Evolutionary conservation across 768 basidiomycete genomes (phyloP).

Genomic region (Boletales sp.): DNA sequence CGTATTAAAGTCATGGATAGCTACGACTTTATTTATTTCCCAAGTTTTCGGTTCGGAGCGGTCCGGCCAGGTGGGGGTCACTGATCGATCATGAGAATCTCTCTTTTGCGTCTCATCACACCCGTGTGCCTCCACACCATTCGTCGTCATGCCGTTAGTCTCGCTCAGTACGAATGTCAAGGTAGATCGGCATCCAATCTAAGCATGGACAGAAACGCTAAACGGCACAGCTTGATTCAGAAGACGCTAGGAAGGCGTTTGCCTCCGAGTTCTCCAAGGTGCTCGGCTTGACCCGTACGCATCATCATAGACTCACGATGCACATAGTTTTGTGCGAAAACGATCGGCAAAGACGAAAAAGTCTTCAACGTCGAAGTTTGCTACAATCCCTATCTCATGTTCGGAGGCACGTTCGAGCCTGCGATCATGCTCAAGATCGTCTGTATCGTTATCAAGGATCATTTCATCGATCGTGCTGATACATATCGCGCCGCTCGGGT

Average conservation of each 20-base stretch:
- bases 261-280: constrained; percentile 58
- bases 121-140: not conserved
- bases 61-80: too few species aligned
- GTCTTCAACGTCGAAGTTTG: constrained; percentile 53
- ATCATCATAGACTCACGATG: not conserved
- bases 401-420: constrained; percentile 61
- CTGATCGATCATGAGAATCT: too few species aligned
- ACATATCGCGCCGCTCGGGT: not conserved
- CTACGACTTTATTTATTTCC: too few species aligned
- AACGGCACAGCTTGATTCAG: constrained; percentile 12
- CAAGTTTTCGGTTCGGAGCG: too few species aligned
- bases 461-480: not conserved
- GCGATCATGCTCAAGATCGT: constrained; percentile 60
- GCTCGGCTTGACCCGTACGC: not conserved
- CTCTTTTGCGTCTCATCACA: too few species aligned
- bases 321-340: constrained; percentile 48
- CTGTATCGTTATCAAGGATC: constrained; percentile 20
- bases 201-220: not conserved
- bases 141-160: constrained; percentile 33
- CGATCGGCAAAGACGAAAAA: constrained; percentile 51
- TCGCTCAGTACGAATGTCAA: constrained; percentile 39
- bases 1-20: too few species aligned
- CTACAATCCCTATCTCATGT: constrained; percentile 59
- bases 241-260: constrained; percentile 33
- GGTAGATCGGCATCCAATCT: constrained; percentile 12